phyloP scores from a whole-genome alignment of 2,329 filamentous ascomycete species.

The Alternaria atra region DNA sequence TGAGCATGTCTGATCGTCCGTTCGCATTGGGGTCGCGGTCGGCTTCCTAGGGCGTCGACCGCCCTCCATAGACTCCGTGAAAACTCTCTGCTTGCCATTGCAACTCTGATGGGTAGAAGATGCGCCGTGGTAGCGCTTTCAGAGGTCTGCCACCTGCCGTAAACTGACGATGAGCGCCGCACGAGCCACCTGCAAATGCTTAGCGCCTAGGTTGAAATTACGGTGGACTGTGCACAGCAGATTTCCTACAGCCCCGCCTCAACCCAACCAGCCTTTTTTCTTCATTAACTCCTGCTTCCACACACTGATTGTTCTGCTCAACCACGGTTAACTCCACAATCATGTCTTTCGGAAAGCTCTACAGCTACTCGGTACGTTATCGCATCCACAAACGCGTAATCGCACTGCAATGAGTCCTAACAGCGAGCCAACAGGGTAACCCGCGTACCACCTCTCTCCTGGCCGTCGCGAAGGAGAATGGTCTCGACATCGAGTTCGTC shows the following conservation, averaged over 20 bases:
- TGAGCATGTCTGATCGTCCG: slow-evolving; percentile 31
- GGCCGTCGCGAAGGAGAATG: slow-evolving; percentile 97
- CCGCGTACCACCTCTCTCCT: slow-evolving; percentile 87
- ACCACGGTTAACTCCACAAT: slow-evolving; percentile 56
- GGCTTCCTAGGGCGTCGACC: slow-evolving; percentile 32
- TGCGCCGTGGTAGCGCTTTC: slow-evolving; percentile 14
- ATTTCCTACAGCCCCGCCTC: slow-evolving; percentile 30
- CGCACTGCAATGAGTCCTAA: slow-evolving; percentile 36
- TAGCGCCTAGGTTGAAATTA: slow-evolving; percentile 39
- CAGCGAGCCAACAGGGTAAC: slow-evolving; percentile 71
- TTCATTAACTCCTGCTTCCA: slow-evolving; percentile 30
- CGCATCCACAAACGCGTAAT: slow-evolving; percentile 6
- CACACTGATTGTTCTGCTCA: slow-evolving; percentile 43
- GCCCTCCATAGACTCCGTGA: slow-evolving; percentile 40
- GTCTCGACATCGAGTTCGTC: slow-evolving; percentile 88
- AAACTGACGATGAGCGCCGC: slow-evolving; percentile 16
- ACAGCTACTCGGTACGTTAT: slow-evolving; percentile 73
- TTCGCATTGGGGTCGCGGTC: slow-evolving; percentile 33
- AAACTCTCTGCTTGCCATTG: slow-evolving; percentile 47
- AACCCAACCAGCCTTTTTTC: slow-evolving; percentile 40
- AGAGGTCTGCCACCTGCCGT: slow-evolving; percentile 16
- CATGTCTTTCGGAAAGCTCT: slow-evolving; percentile 98
- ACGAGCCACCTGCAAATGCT: slow-evolving; percentile 21
- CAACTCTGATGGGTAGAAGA: slow-evolving; percentile 15
- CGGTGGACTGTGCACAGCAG: slow-evolving; percentile 33